Percentiles rank a stretch among this genome's conserved stretches.
Conservation (phyloP, 345 rosid genomes). For the Camelina laxa region DNA sequence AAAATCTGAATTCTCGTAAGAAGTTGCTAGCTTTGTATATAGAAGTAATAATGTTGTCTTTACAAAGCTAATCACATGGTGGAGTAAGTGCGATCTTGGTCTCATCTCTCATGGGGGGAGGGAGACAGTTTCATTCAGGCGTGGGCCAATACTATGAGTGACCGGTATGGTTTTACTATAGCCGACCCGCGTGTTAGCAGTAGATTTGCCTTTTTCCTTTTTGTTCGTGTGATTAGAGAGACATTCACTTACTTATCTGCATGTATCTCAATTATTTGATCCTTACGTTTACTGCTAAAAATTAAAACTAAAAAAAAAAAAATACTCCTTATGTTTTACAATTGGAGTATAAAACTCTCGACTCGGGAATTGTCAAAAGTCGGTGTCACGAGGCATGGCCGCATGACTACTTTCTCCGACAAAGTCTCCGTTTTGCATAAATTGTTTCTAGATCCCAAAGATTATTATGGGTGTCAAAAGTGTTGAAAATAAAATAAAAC, state of each 20-base stretch:
- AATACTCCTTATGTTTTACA: not conserved
- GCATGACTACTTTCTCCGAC: constrained; percentile 32
- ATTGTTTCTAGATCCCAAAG: constrained; percentile 28
- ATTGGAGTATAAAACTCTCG: not conserved
- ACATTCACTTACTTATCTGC: constrained; percentile 25
- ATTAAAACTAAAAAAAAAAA: too few relatives aligned
- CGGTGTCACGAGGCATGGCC: constrained; percentile 20
- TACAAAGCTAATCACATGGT: constrained; percentile 10
- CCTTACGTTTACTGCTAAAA: too few relatives aligned
- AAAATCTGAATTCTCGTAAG: too few relatives aligned
- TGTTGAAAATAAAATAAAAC: not conserved
- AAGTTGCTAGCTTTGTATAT: not conserved
- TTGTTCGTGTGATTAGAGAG: constrained; percentile 38
- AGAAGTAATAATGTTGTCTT: constrained; percentile 30
- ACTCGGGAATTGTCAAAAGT: constrained; percentile 19
- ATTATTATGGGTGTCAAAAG: not conserved
- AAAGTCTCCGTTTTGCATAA: constrained; percentile 23
- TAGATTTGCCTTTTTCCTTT: constrained; percentile 3
- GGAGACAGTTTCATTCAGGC: constrained; percentile 31
- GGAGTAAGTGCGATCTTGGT: constrained; percentile 8
- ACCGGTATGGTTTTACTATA: constrained; percentile 9
- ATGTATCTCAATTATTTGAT: not conserved
- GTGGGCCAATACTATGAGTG: constrained; percentile 32
- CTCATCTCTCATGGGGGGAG: constrained; percentile 12
- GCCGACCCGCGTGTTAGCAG: constrained; percentile 36